Conservation (phyloP, 805 yeast species). For the Hanseniaspora pseudoguilliermondii region DNA sequence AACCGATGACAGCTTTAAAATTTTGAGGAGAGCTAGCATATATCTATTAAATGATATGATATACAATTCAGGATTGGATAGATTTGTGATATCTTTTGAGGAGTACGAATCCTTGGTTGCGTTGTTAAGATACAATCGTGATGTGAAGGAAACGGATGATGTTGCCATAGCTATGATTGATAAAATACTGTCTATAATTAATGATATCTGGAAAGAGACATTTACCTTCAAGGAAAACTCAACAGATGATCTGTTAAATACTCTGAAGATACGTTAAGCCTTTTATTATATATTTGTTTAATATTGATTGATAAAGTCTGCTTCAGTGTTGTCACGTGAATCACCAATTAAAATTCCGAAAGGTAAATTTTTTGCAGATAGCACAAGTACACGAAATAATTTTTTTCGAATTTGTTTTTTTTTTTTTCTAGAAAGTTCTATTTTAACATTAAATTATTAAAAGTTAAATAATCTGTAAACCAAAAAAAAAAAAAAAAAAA, state of each 20-base stretch:
- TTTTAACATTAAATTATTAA: not conserved
- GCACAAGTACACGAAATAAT: not conserved
- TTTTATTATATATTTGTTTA: not conserved
- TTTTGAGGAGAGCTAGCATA: conserved; percentile 64
- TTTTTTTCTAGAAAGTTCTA: conserved; percentile 13
- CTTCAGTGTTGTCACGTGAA: not conserved
- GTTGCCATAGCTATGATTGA: conserved; percentile 49
- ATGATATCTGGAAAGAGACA: conserved; percentile 17
- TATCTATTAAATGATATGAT: conserved; percentile 53
- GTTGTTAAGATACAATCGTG: conserved; percentile 32
- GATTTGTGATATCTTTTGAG: conserved; percentile 32
- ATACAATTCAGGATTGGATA: conserved; percentile 34
- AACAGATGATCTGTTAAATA: conserved; percentile 5
- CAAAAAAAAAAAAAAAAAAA: not conserved
- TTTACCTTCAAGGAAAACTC: conserved; percentile 4
- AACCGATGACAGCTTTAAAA: conserved; percentile 29
- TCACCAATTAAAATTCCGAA: no score
- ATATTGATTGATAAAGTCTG: not conserved
- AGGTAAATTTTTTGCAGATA: not conserved
- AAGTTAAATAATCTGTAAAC: not conserved
- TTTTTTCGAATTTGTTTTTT: not conserved
- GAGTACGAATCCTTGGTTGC: conserved; percentile 33
- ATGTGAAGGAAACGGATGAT: conserved; percentile 41
- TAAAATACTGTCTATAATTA: conserved; percentile 25
- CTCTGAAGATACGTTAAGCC: not conserved